phyloP scores from a whole-genome alignment of 768 basidiomycete genomes.

The Trametes meyenii region DNA sequence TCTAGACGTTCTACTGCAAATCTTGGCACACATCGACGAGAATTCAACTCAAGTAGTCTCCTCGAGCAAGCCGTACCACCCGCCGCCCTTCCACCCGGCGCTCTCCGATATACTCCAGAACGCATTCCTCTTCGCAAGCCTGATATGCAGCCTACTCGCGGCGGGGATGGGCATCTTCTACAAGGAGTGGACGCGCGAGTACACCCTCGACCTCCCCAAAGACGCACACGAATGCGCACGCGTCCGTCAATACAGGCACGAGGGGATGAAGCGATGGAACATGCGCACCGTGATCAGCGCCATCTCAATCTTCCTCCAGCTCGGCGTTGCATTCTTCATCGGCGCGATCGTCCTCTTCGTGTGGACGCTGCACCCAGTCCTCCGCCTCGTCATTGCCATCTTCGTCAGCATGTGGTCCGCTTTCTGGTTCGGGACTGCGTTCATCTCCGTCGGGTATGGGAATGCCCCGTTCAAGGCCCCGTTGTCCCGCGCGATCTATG shows the following conservation, averaged over 20 bases:
- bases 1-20: not conserved
- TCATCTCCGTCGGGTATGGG: conserved; percentile 1
- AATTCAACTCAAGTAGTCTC: not conserved
- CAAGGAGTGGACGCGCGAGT: conserved; percentile 21
- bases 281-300: conserved; percentile 65
- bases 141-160: conserved; percentile 15
- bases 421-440: conserved; percentile 12
- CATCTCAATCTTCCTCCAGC: conserved; percentile 60
- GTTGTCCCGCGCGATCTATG: conserved; percentile 4
- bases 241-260: conserved; percentile 54
- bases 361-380: conserved; percentile 55
- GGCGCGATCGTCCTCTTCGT: conserved; percentile 57
- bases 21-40: conserved; percentile 9
- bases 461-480: conserved; percentile 18
- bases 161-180: conserved; percentile 16
- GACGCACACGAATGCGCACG: conserved; percentile 3
- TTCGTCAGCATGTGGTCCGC: not conserved
- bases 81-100: not conserved
- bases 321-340: conserved; percentile 57
- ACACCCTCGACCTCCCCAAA: conserved; percentile 6
- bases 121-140: conserved; percentile 11
- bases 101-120: conserved; percentile 5
- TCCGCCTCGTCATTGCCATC: conserved; percentile 42
- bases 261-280: conserved; percentile 35
- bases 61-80: not conserved